These are phyloP conservation scores for Candida takata DNA, from an alignment of 805 yeast genomes.

Conservation along the genomic window DNA sequence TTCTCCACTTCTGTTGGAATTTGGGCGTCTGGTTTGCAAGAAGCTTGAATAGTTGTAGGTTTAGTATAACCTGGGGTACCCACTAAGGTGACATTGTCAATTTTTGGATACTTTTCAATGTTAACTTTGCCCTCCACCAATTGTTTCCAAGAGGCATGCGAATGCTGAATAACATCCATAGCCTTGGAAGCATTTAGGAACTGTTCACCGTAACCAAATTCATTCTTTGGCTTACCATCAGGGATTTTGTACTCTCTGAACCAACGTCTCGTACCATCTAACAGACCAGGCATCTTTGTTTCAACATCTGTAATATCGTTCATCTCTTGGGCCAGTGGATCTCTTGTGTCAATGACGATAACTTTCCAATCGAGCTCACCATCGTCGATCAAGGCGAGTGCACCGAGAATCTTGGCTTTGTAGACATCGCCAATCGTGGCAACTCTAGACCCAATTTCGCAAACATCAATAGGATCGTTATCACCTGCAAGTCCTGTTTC, in stretches of 20 bases:
- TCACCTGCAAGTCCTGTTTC: conserved; percentile 56
- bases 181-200: conserved; percentile 55
- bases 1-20: conserved; percentile 10
- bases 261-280: conserved; percentile 68
- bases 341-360: conserved; percentile 60
- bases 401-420: conserved; percentile 65
- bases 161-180: conserved; percentile 50
- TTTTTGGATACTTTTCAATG: conserved; percentile 27
- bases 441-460: conserved; percentile 59
- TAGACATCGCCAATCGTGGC: conserved; percentile 57
- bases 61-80: conserved; percentile 32
- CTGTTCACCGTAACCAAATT: conserved; percentile 68
- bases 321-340: conserved; percentile 54
- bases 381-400: conserved; percentile 77
- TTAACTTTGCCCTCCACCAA: conserved; percentile 39
- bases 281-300: conserved; percentile 58
- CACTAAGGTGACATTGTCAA: conserved; percentile 51
- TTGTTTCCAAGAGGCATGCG: conserved; percentile 61
- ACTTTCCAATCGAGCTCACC: conserved; percentile 97
- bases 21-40: conserved; percentile 4
- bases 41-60: neutral
- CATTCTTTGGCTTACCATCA: conserved; percentile 69
- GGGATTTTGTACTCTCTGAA: conserved; percentile 80
- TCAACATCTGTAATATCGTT: conserved; percentile 65
- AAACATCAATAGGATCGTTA: conserved; percentile 91